phyloP scores from a whole-genome alignment of 495 filamentous ascomycete genomes.

The Diplogelasinospora grovesii region DNA sequence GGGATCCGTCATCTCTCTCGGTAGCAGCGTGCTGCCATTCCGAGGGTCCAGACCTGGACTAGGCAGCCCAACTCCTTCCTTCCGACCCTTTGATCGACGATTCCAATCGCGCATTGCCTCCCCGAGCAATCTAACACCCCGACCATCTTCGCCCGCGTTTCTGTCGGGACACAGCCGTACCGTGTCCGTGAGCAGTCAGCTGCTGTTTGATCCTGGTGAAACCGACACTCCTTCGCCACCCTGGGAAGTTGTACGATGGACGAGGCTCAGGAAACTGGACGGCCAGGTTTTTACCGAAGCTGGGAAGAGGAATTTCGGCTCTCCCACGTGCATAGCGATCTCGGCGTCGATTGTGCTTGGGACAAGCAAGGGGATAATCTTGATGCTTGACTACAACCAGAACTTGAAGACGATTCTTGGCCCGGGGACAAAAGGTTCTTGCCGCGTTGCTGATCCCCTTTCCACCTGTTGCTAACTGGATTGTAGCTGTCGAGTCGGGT shows the following conservation, averaged over 20 bases:
- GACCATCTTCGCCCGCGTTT: constrained; percentile 74
- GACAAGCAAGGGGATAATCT: constrained; percentile 85
- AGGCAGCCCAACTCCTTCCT: constrained; percentile 63
- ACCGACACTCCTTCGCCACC: constrained; percentile 64
- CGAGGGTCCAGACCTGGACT: constrained; percentile 41
- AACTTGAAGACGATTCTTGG: constrained; percentile 89
- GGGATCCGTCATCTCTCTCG: constrained; percentile 73
- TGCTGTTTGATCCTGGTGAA: constrained; percentile 50
- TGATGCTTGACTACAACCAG: constrained; percentile 96
- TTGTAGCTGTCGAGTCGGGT: constrained; percentile 78
- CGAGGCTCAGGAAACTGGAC: constrained; percentile 82
- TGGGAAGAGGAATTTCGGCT: constrained; percentile 86
- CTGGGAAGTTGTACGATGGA: constrained; percentile 97
- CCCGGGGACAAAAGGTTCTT: constrained; percentile 81
- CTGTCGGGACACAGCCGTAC: constrained; percentile 68
- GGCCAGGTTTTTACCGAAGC: constrained; percentile 90
- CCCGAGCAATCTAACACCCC: constrained; percentile 47
- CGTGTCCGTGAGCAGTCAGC: constrained; percentile 58
- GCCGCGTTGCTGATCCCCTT: background rate
- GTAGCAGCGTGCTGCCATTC: constrained; percentile 54
- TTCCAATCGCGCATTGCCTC: constrained; percentile 82
- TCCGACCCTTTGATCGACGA: constrained; percentile 87
- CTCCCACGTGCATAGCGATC: constrained; percentile 83
- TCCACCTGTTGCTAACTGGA: constrained; percentile 9
- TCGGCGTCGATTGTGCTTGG: constrained; percentile 86